Conservation (phyloP, 2,329 filamentous ascomycete genomes). For the Acephala macrosclerotiorum region DNA sequence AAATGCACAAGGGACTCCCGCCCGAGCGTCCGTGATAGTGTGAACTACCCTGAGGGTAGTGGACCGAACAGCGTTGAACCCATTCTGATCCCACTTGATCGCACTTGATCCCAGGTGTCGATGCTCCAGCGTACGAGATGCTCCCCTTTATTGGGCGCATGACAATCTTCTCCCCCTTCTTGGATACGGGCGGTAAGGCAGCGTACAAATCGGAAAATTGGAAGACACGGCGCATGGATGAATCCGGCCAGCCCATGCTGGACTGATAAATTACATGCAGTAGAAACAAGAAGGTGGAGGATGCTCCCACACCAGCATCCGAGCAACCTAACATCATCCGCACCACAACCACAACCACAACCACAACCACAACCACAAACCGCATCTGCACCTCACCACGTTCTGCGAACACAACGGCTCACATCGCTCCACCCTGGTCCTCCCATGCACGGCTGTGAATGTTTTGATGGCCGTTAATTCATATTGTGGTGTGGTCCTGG, state of each 20-base stretch:
- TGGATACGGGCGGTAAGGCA: background rate
- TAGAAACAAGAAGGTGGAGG: conserved; percentile 11
- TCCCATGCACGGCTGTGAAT: too few species aligned
- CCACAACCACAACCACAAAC: too few species aligned
- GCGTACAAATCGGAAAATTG: background rate
- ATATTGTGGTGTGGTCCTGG: background rate
- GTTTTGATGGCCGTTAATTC: too few species aligned
- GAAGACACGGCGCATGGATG: background rate
- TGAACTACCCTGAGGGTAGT: background rate
- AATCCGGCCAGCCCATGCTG: background rate
- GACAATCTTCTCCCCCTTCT: background rate
- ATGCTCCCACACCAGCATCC: background rate
- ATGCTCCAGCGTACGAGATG: background rate
- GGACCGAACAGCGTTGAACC: too few species aligned
- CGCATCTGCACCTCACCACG: background rate
- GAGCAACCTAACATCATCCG: background rate
- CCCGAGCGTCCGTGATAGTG: background rate
- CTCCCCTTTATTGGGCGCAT: background rate
- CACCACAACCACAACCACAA: too few species aligned
- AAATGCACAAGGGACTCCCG: conserved; percentile 8
- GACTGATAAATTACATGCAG: conserved; percentile 5
- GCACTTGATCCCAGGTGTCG: too few species aligned
- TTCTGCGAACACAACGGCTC: too few species aligned
- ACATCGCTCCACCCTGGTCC: too few species aligned
- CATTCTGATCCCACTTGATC: too few species aligned